Conservation (phyloP, 805 yeast genomes). For the Candida awuae region DNA sequence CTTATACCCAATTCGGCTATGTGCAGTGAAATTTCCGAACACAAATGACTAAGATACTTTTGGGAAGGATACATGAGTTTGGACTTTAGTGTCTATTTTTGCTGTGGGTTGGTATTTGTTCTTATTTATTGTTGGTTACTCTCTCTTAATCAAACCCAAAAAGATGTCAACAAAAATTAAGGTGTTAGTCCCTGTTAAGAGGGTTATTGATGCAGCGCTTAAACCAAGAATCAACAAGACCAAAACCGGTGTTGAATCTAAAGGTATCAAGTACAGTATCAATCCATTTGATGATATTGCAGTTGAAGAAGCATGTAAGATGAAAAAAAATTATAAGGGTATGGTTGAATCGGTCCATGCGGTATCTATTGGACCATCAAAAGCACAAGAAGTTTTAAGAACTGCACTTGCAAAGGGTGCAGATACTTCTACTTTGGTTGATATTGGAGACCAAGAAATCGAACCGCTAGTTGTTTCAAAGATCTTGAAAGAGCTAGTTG, state of each 20-base stretch:
- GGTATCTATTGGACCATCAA: conserved; percentile 81
- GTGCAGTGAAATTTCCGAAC: no score
- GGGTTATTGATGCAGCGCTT: conserved; percentile 90
- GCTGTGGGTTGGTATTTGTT: no score
- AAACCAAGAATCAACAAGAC: conserved; percentile 88
- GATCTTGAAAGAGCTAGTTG: conserved; percentile 64
- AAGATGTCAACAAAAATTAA: conserved; percentile 42
- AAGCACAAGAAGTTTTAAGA: conserved; percentile 81
- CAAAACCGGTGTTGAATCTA: conserved; percentile 74
- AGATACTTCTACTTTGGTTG: conserved; percentile 76
- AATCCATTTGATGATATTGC: conserved; percentile 99
- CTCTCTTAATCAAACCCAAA: background rate
- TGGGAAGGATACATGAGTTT: no score
- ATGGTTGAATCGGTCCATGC: conserved; percentile 80
- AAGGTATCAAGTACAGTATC: conserved; percentile 85
- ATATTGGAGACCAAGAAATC: conserved; percentile 56
- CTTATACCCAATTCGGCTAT: no score
- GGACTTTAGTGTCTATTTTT: no score
- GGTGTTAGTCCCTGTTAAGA: conserved; percentile 88
- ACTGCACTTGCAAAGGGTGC: conserved; percentile 93
- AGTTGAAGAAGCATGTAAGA: conserved; percentile 81
- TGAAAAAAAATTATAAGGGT: conserved; percentile 57
- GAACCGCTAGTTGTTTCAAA: conserved; percentile 92
- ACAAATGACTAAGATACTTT: no score
- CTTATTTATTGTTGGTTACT: no score